A percentile compares a stretch with the other conserved stretches of the same genome.
Conservation (phyloP, 2,329 filamentous ascomycete species). For the Aspergillus novoparasiticus region DNA sequence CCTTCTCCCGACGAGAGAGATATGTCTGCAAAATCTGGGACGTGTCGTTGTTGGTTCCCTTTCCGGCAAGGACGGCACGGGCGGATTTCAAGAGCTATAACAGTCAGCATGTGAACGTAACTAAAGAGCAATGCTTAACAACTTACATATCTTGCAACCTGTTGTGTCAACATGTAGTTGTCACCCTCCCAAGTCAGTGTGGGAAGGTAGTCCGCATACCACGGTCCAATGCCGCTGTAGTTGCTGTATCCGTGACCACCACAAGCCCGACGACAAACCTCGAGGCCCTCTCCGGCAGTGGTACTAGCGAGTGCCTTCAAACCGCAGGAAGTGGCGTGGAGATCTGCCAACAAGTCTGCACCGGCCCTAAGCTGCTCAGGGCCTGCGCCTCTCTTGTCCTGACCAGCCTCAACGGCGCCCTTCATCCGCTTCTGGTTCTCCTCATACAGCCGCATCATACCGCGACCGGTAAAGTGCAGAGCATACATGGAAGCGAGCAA, state of each 20-base stretch:
- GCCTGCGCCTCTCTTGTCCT: constrained; percentile 59
- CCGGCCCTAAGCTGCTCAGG: constrained; percentile 69
- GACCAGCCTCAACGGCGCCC: constrained; percentile 46
- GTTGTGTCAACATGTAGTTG: constrained; percentile 81
- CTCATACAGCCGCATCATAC: constrained; percentile 74
- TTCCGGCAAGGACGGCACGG: constrained; percentile 67
- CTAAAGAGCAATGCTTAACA: neutral
- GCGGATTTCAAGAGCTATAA: constrained; percentile 70
- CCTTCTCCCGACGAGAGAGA: constrained; percentile 66
- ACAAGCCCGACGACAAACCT: constrained; percentile 73
- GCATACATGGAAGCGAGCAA: constrained; percentile 74
- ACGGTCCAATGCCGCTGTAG: constrained; percentile 74
- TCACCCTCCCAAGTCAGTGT: constrained; percentile 75
- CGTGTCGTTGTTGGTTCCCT: constrained; percentile 68
- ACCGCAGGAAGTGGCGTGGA: constrained; percentile 76
- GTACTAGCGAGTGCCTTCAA: constrained; percentile 74
- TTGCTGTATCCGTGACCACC: constrained; percentile 76
- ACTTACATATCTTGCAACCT: constrained; percentile 70
- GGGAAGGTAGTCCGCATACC: constrained; percentile 75
- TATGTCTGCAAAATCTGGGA: constrained; percentile 67
- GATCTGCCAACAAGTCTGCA: constrained; percentile 69
- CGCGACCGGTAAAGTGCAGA: constrained; percentile 76
- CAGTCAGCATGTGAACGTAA: neutral
- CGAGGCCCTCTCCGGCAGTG: constrained; percentile 72
- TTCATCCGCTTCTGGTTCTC: constrained; percentile 72